These are phyloP conservation scores for Begonia loranthoides DNA, from an alignment of 306 rosid species.

Conservation along the genomic window DNA sequence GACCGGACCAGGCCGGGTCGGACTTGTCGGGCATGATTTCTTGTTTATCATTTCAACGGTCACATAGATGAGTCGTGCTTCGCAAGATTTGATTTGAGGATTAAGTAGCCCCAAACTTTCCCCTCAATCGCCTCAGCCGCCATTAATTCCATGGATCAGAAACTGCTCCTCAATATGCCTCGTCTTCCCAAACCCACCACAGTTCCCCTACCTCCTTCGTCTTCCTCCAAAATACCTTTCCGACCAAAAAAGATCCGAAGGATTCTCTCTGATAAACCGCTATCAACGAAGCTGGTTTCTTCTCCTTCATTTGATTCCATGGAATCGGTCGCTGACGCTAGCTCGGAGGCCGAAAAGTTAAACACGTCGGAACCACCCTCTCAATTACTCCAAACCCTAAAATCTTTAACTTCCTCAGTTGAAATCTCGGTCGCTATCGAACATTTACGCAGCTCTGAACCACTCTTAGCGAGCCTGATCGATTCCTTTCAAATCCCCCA, in stretches of 20 bases:
- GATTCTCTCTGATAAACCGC: conserved; percentile 8
- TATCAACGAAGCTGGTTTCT: conserved; percentile 2
- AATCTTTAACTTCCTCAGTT: conserved; percentile 20
- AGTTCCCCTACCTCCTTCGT: conserved; percentile 7
- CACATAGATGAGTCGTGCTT: too few relatives aligned
- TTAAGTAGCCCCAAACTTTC: too few relatives aligned
- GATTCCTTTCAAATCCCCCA: conserved; percentile 30
- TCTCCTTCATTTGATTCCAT: conserved; percentile 1
- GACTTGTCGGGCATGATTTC: too few relatives aligned
- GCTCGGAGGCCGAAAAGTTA: background rate
- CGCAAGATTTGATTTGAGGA: too few relatives aligned
- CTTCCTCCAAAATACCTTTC: conserved; percentile 35
- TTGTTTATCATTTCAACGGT: too few relatives aligned
- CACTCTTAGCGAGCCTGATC: conserved; percentile 24
- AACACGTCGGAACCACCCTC: background rate
- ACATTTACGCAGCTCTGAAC: conserved; percentile 47
- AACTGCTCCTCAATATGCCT: too few relatives aligned
- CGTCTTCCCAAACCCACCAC: background rate
- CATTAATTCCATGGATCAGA: too few relatives aligned
- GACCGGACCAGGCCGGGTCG: too few relatives aligned
- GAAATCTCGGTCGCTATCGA: conserved; percentile 42
- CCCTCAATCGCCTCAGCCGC: too few relatives aligned
- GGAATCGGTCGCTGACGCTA: background rate
- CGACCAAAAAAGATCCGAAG: conserved; percentile 41
- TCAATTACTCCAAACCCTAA: conserved; percentile 6